Percentiles rank a stretch among this genome's conserved stretches.
phyloP scores from a whole-genome alignment of 805 yeast genomes.

The Brettanomyces sp. region DNA sequence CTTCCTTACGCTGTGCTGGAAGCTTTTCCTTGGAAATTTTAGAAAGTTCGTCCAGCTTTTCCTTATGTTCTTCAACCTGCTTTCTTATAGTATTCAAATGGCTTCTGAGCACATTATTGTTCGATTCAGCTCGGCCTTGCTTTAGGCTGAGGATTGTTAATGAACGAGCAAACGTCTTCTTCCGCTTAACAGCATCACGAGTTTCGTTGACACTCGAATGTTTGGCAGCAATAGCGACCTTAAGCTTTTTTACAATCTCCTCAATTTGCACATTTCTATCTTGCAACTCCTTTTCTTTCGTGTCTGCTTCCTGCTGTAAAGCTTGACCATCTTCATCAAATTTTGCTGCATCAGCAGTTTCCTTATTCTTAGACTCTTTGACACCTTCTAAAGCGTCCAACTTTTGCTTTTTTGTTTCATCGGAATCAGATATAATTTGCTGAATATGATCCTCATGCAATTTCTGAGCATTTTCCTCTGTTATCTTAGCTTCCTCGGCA shows the following conservation, averaged over 20 bases:
- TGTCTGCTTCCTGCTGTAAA: constrained; percentile 30
- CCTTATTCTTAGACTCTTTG: constrained; percentile 20
- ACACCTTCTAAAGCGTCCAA: constrained; percentile 17
- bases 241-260: constrained; percentile 21
- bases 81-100: constrained; percentile 36
- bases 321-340: constrained; percentile 32
- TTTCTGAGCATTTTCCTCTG: constrained; percentile 37
- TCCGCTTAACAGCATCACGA: constrained; percentile 20
- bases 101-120: constrained; percentile 28
- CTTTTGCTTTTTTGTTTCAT: constrained; percentile 29
- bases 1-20: constrained; percentile 28
- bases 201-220: constrained; percentile 28
- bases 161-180: constrained; percentile 32
- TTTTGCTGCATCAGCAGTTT: constrained; percentile 21
- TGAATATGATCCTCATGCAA: constrained; percentile 38
- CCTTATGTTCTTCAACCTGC: constrained; percentile 34
- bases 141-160: constrained; percentile 25
- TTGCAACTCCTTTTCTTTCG: constrained; percentile 24
- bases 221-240: constrained; percentile 34
- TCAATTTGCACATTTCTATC: constrained; percentile 31
- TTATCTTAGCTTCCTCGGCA: constrained; percentile 30
- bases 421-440: constrained; percentile 32
- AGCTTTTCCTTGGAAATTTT: constrained; percentile 30
- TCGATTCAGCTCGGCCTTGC: constrained; percentile 29
- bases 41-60: constrained; percentile 31